Percentiles rank a stretch among this genome's conserved stretches.
These are phyloP conservation scores for Aspergillus udagawae DNA, from an alignment of 2,329 filamentous ascomycete genomes.

Conservation along the genomic window DNA sequence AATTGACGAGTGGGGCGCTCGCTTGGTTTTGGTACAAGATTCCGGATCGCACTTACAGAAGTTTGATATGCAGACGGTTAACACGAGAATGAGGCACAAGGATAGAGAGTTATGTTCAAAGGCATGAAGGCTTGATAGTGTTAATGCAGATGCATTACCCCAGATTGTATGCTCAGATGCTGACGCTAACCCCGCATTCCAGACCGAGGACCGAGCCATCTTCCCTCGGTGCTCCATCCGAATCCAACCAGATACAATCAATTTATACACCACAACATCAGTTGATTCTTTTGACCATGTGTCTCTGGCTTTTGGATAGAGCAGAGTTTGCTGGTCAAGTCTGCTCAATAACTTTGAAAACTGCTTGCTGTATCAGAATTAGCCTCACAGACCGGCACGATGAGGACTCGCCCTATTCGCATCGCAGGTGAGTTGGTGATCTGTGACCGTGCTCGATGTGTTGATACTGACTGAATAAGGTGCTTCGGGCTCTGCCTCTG, in stretches of 20 bases:
- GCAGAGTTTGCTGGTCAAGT: background rate
- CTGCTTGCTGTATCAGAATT: background rate
- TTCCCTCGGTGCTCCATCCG: background rate
- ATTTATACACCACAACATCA: background rate
- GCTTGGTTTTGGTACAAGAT: background rate
- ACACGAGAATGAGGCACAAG: no score
- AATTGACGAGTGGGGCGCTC: no score
- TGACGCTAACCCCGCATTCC: background rate
- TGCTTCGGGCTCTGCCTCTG: constrained; percentile 44
- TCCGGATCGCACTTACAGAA: background rate
- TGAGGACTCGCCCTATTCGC: constrained; percentile 22
- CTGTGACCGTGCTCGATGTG: background rate
- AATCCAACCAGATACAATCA: background rate
- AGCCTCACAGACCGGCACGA: constrained; percentile 1
- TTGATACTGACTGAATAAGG: constrained; percentile 20
- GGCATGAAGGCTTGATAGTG: background rate
- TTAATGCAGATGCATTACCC: background rate
- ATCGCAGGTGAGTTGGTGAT: constrained; percentile 21
- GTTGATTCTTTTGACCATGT: background rate
- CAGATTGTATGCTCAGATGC: background rate
- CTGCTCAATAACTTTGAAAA: background rate
- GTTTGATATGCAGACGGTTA: no score
- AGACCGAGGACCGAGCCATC: background rate
- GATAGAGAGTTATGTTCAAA: background rate
- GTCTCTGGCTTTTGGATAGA: background rate